These are phyloP conservation scores for California macrophylla DNA, from an alignment of 441 rosid genomes.

Conservation along the genomic window DNA sequence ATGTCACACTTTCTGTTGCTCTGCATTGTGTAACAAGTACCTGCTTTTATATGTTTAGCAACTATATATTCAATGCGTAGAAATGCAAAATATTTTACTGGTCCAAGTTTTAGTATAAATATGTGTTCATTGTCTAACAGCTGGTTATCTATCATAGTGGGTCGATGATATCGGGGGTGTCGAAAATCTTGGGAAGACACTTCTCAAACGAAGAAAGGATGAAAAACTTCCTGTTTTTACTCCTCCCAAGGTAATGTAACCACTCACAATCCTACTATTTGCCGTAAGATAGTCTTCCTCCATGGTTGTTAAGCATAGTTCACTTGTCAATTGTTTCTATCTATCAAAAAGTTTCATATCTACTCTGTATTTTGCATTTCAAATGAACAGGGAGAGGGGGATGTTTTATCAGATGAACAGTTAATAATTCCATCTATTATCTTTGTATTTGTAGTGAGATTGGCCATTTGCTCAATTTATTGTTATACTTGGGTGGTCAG, in stretches of 20 bases:
- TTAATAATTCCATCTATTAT: not conserved
- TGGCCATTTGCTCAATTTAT: not conserved
- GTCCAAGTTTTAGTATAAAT: not conserved
- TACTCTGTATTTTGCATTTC: not conserved
- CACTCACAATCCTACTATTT: not conserved
- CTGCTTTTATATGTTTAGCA: not conserved
- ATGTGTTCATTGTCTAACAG: conserved; percentile 5
- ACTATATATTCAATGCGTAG: not conserved
- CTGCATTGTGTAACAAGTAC: not conserved
- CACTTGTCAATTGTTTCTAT: not conserved
- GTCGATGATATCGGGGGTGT: conserved; percentile 75
- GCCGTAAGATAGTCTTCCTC: not conserved
- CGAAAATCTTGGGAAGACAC: conserved; percentile 55
- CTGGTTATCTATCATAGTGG: conserved; percentile 45
- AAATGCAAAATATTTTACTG: not conserved
- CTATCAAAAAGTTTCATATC: not conserved
- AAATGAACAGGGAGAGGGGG: not conserved
- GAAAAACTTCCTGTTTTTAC: conserved; percentile 56
- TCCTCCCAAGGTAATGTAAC: conserved; percentile 58
- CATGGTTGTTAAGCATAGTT: not conserved
- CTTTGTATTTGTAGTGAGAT: not conserved
- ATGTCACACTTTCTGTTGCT: not conserved
- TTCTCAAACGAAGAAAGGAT: conserved; percentile 47
- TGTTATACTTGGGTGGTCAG: not conserved
- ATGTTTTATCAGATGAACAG: not conserved